Conservation (phyloP, 257 asterid genomes). For the Solanum ossicruentum region DNA sequence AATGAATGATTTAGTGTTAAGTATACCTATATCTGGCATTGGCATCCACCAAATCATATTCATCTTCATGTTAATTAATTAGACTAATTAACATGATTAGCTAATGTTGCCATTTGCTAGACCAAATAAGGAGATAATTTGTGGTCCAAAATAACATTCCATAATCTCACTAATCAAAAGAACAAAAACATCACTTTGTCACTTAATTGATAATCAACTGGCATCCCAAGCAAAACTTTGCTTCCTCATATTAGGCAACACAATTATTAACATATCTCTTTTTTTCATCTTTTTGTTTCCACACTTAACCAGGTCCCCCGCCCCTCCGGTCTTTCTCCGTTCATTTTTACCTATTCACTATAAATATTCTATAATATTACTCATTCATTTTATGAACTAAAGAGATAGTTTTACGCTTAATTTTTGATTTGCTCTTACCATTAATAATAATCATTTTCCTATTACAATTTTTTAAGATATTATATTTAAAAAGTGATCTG, state of each 20-base stretch:
- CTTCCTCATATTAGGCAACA: not conserved
- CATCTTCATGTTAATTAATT: not conserved
- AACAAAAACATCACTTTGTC: not conserved
- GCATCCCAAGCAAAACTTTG: not conserved
- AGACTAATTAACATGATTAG: not conserved
- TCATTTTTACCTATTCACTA: too few species aligned
- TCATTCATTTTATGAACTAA: too few species aligned
- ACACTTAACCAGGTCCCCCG: not conserved
- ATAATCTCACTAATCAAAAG: not conserved
- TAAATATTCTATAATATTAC: too few species aligned
- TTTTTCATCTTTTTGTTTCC: not conserved
- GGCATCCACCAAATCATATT: not conserved
- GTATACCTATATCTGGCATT: not conserved
- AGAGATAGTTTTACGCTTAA: too few species aligned
- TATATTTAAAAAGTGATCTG: too few species aligned
- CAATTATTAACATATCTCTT: not conserved
- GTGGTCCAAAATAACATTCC: not conserved
- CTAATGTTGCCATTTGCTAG: not conserved
- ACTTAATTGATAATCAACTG: not conserved
- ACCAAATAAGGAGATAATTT: not conserved
- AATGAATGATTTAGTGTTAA: not conserved
- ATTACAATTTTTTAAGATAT: too few species aligned
- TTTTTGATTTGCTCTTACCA: too few species aligned
- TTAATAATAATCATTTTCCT: too few species aligned
- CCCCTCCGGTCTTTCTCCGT: not conserved